A percentile compares a stretch with the other conserved stretches of the same genome.
These are phyloP conservation scores for Rhizopus delemar DNA, from an alignment of 371 early-diverging fungal genomes.

Conservation along the genomic window DNA sequence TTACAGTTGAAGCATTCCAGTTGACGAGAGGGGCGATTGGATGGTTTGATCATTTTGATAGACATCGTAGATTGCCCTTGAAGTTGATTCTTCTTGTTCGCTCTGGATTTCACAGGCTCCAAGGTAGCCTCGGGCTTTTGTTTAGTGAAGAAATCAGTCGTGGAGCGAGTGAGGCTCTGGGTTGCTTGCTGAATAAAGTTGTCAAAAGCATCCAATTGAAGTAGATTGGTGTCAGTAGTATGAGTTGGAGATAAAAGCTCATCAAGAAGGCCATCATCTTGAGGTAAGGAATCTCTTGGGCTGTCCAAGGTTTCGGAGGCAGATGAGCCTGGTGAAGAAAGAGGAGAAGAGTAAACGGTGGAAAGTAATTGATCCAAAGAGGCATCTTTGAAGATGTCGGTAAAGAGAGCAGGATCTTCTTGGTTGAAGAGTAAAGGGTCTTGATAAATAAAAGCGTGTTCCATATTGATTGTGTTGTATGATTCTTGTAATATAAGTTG, in stretches of 20 bases:
- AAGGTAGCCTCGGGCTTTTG: not conserved
- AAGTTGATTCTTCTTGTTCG: slow-evolving; percentile 22
- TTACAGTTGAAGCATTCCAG: slow-evolving; percentile 80
- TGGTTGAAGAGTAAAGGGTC: slow-evolving; percentile 19
- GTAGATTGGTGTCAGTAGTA: not conserved
- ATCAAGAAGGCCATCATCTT: slow-evolving; percentile 24
- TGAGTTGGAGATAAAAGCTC: slow-evolving; percentile 16
- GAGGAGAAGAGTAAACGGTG: slow-evolving; percentile 11
- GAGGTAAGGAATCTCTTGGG: slow-evolving; percentile 23
- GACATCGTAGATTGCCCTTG: slow-evolving; percentile 30
- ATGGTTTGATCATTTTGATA: slow-evolving; percentile 25
- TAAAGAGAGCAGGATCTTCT: slow-evolving; percentile 23
- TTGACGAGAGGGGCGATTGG: slow-evolving; percentile 53
- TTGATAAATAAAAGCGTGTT: slow-evolving; percentile 8
- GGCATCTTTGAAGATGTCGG: slow-evolving; percentile 30
- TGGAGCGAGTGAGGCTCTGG: too few relatives aligned
- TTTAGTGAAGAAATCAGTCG: too few relatives aligned
- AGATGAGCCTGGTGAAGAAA: slow-evolving; percentile 27
- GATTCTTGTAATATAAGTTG: not conserved
- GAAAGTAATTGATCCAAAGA: slow-evolving; percentile 24
- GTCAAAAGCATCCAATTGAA: slow-evolving; percentile 27
- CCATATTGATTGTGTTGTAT: not conserved
- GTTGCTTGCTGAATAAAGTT: too few relatives aligned
- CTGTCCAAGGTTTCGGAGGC: slow-evolving; percentile 26
- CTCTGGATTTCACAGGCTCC: slow-evolving; percentile 16